These are phyloP conservation scores for Tinospora cordifolia DNA, from an alignment of 164 flowering plant species.

Conservation along the genomic window DNA sequence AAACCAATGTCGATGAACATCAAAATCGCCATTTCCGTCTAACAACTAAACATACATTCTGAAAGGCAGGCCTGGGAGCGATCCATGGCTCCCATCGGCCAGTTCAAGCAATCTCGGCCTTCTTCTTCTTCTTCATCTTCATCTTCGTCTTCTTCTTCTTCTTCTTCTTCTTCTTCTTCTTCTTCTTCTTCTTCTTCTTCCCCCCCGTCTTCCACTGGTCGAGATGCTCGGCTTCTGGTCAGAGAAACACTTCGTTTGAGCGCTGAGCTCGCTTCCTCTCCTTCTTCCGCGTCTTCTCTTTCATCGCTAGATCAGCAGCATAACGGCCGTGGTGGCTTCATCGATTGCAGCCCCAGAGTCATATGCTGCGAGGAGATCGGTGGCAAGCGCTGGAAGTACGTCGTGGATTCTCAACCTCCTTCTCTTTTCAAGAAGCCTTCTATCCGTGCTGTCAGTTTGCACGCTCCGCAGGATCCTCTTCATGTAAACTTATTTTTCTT, in stretches of 20 bases:
- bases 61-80: too few species aligned
- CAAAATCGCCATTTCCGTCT: too few species aligned
- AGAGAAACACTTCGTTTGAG: constrained; percentile 83
- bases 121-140: constrained; percentile 5
- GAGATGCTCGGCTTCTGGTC: constrained; percentile 59
- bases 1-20: too few species aligned
- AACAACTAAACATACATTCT: too few species aligned
- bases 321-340: constrained; percentile 29
- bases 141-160: constrained; percentile 8
- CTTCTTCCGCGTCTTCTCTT: constrained; percentile 14
- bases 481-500: constrained; percentile 35
- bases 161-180: constrained; percentile 7
- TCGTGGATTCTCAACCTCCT: constrained; percentile 37
- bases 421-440: constrained; percentile 38
- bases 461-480: constrained; percentile 56
- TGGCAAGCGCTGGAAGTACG: constrained; percentile 72
- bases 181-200: constrained; percentile 17
- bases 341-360: constrained; percentile 58
- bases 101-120: background rate
- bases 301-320: background rate
- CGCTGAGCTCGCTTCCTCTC: constrained; percentile 66
- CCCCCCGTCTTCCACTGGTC: constrained; percentile 27
- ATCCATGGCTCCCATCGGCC: too few species aligned
- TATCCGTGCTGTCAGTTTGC: constrained; percentile 63
- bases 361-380: constrained; percentile 80